Conservation (phyloP, 1,284 basidiomycete genomes). For the Ustilago loliicola region DNA sequence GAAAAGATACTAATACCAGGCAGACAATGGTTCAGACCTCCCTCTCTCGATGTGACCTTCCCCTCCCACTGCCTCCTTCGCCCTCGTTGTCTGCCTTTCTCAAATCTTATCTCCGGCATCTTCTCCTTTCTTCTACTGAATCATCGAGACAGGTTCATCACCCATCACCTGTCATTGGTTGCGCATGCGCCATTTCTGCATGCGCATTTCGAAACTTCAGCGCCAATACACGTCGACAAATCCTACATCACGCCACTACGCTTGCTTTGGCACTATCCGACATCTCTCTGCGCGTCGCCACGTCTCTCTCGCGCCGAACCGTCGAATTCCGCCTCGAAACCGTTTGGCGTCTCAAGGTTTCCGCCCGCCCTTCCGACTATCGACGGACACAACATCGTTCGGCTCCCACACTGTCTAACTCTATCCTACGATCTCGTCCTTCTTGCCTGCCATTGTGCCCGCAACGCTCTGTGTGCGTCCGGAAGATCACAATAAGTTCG, state of each 20-base stretch:
- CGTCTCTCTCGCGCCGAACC: background rate
- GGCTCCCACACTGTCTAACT: constrained; percentile 3
- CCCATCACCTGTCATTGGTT: background rate
- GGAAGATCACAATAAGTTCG: background rate
- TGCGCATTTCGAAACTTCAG: background rate
- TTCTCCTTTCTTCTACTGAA: background rate
- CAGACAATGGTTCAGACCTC: constrained; percentile 3
- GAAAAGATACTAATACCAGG: constrained; percentile 28
- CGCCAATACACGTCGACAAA: constrained; percentile 1
- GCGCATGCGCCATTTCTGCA: constrained; percentile 1
- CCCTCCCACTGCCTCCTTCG: background rate
- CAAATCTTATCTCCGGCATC: background rate
- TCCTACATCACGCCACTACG: background rate
- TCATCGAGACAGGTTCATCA: background rate
- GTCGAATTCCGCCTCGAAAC: background rate
- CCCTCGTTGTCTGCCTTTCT: background rate
- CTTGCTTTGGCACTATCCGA: constrained; percentile 16
- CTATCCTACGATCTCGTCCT: background rate
- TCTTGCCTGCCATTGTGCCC: background rate
- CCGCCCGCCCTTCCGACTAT: constrained; percentile 4
- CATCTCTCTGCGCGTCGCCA: constrained; percentile 7
- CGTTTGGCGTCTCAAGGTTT: background rate
- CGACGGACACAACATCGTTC: constrained; percentile 13
- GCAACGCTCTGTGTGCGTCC: background rate
- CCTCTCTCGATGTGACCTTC: background rate